A percentile compares a stretch with the other conserved stretches of the same genome.
phyloP scores from a whole-genome alignment of 768 basidiomycete genomes.

The Steccherinum ochraceum region DNA sequence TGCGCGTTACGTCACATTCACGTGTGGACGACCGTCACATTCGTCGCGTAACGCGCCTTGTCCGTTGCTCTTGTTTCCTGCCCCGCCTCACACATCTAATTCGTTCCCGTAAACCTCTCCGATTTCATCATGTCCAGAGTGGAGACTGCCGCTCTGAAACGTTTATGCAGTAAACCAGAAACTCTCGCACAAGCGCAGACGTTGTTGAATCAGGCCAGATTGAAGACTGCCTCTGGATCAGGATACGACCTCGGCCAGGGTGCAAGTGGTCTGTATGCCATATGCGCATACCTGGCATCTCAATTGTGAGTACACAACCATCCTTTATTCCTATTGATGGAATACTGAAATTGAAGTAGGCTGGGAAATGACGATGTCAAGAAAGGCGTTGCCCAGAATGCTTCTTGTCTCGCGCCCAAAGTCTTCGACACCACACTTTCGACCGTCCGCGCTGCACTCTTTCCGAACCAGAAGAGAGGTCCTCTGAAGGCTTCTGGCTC shows the following conservation, averaged over 20 bases:
- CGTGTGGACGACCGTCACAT: not conserved
- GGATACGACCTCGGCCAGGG: constrained; percentile 37
- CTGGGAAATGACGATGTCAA: constrained; percentile 23
- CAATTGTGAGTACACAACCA: constrained; percentile 28
- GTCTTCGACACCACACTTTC: constrained; percentile 20
- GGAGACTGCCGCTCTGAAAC: not conserved
- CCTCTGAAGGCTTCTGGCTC: not conserved
- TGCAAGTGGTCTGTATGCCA: constrained; percentile 37
- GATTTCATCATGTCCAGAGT: not conserved
- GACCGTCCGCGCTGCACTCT: constrained; percentile 19
- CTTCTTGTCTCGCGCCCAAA: constrained; percentile 26
- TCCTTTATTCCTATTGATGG: not conserved
- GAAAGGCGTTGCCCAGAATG: constrained; percentile 24
- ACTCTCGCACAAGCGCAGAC: constrained; percentile 27
- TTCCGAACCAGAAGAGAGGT: constrained; percentile 4
- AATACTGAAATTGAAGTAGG: constrained; percentile 8
- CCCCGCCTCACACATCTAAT: not conserved
- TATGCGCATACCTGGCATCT: constrained; percentile 46
- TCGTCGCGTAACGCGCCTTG: not conserved
- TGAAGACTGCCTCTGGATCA: constrained; percentile 43
- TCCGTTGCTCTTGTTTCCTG: not conserved
- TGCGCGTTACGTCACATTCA: not conserved
- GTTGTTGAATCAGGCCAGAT: constrained; percentile 30
- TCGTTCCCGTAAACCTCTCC: not conserved
- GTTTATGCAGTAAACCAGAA: constrained; percentile 14